Percentiles rank a stretch among this genome's conserved stretches.
These are phyloP conservation scores for Ceratocystis cacaofunesta DNA, from an alignment of 2,329 filamentous ascomycete genomes.

Conservation along the genomic window DNA sequence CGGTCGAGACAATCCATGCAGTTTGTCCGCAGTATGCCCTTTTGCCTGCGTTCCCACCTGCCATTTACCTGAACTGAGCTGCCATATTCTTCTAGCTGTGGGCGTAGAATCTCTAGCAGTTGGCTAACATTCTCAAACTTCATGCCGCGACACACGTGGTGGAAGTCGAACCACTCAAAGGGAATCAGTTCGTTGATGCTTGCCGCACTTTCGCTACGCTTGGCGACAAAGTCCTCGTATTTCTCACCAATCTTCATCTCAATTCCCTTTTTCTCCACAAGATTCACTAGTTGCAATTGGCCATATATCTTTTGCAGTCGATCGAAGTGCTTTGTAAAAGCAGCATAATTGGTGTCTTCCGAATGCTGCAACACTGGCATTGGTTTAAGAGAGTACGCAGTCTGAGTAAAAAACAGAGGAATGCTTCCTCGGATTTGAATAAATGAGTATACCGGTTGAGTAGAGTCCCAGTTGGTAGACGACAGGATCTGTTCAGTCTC, in stretches of 20 bases:
- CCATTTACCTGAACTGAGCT: conserved; percentile 48
- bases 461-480: conserved; percentile 40
- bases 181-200: conserved; percentile 22
- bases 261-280: conserved; percentile 77
- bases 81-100: conserved; percentile 53
- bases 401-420: conserved; percentile 88
- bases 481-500: conserved; percentile 93
- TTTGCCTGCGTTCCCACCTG: conserved; percentile 36
- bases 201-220: conserved; percentile 43
- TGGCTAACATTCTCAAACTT: conserved; percentile 88
- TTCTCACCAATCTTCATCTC: conserved; percentile 66
- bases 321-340: conserved; percentile 67
- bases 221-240: conserved; percentile 54
- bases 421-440: conserved; percentile 82
- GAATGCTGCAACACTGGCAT: conserved; percentile 72
- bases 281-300: conserved; percentile 58
- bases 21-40: conserved; percentile 77
- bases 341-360: conserved; percentile 58
- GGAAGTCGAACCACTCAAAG: conserved; percentile 98
- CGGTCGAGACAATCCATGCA: conserved; percentile 98
- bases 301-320: conserved; percentile 57
- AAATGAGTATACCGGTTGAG: conserved; percentile 59
- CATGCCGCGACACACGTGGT: conserved; percentile 84
- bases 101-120: conserved; percentile 55
- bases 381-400: conserved; percentile 84